Percentiles rank a stretch among this genome's conserved stretches.
Evolutionary conservation across 495 filamentous ascomycete species (phyloP).

Genomic region (Neurospora sp.): DNA sequence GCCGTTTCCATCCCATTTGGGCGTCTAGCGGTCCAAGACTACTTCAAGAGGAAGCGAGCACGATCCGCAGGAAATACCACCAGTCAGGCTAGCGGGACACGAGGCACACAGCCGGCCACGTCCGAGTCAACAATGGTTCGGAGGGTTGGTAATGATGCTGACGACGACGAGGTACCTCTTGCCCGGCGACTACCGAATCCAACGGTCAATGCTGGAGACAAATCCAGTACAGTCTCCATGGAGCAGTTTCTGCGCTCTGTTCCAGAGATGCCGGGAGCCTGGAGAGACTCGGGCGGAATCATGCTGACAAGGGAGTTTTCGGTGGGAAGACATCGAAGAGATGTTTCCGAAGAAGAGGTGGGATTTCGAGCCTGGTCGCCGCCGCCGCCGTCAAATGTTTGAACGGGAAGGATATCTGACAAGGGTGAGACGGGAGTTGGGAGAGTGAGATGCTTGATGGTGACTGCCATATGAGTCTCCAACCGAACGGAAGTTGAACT

Average conservation of each 20-base stretch:
- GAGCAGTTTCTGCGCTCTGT: not conserved
- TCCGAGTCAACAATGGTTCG: not conserved
- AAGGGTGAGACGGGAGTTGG: not conserved
- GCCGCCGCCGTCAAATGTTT: not conserved
- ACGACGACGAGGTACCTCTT: not conserved
- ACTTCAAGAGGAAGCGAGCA: not conserved
- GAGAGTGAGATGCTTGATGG: not conserved
- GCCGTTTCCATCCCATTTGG: slow-evolving; percentile 2
- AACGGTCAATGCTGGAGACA: not conserved
- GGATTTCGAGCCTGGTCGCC: not conserved
- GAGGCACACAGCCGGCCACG: not conserved
- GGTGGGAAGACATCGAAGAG: not conserved
- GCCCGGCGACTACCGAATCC: not conserved
- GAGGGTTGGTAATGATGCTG: not conserved
- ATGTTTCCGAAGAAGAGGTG: not conserved
- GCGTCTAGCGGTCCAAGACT: not conserved
- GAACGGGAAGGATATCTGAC: not conserved
- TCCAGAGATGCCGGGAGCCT: not conserved
- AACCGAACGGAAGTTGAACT: not conserved
- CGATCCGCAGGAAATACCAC: not conserved
- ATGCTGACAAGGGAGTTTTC: not conserved
- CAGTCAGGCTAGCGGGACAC: not conserved
- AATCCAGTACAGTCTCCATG: not conserved
- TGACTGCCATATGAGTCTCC: not conserved
- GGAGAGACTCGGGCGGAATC: not conserved